These are phyloP conservation scores for Cutaneotrichosporon cyanovorans DNA, from an alignment of 1,284 basidiomycete species.

Conservation along the genomic window DNA sequence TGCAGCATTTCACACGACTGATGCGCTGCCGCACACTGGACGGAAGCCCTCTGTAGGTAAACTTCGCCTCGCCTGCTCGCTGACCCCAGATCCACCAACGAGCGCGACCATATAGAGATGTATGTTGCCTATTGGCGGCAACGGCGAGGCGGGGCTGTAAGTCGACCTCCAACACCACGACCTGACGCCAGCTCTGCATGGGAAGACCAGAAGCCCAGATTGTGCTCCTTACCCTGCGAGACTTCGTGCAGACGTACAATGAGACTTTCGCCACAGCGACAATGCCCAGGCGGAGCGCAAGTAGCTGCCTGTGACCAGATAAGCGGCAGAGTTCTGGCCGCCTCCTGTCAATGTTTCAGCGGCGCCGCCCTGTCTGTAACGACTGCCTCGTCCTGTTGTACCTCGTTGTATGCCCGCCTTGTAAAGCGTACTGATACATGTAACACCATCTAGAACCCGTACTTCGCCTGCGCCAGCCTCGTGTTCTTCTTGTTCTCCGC, in stretches of 20 bases:
- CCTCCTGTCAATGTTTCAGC: too few relatives aligned
- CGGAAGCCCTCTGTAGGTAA: neutral
- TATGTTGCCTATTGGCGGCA: slow-evolving; percentile 34
- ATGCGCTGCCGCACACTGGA: neutral
- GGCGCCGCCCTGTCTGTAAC: too few relatives aligned
- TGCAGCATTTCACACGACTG: slow-evolving; percentile 27
- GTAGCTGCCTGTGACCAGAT: too few relatives aligned
- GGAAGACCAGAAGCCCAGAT: slow-evolving; percentile 39
- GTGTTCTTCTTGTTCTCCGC: slow-evolving; percentile 43
- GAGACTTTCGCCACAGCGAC: too few relatives aligned
- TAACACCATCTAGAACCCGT: slow-evolving; percentile 22
- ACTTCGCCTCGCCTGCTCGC: neutral
- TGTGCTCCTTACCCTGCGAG: slow-evolving; percentile 23
- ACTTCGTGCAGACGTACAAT: too few relatives aligned
- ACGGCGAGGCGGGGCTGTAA: slow-evolving; percentile 4
- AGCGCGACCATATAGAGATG: slow-evolving; percentile 31
- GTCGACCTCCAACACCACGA: neutral
- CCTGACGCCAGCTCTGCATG: slow-evolving; percentile 30
- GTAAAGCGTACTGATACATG: neutral
- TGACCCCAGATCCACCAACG: slow-evolving; percentile 21
- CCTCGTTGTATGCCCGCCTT: neutral
- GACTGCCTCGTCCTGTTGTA: neutral
- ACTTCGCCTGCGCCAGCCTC: slow-evolving; percentile 37
- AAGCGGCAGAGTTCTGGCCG: too few relatives aligned
- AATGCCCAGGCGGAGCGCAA: too few relatives aligned